Conservation (phyloP, 305 asterid genomes). For the Withania somnifera region DNA sequence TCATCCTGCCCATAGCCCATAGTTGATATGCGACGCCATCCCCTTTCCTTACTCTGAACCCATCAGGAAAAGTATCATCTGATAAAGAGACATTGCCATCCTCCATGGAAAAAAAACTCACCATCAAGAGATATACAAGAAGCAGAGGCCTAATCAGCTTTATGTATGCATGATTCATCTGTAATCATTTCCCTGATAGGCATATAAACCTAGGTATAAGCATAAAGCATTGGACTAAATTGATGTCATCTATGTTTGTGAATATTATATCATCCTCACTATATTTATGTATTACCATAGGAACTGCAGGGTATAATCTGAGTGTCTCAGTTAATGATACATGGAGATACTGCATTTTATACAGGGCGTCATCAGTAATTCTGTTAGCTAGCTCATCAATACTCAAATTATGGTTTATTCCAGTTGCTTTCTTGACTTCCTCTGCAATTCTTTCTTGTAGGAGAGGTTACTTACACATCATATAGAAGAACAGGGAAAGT, state of each 20-base stretch:
- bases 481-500: slow-evolving; percentile 66
- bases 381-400: slow-evolving; percentile 23
- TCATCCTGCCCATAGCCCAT: slow-evolving; percentile 73
- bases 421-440: slow-evolving; percentile 31
- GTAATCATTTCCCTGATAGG: background rate
- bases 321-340: slow-evolving; percentile 60
- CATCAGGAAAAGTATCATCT: slow-evolving; percentile 63
- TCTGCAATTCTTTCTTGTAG: slow-evolving; percentile 32
- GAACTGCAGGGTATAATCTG: slow-evolving; percentile 53
- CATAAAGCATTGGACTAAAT: background rate
- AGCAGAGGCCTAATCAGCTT: background rate
- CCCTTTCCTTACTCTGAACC: slow-evolving; percentile 50
- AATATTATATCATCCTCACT: background rate
- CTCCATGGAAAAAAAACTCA: slow-evolving; percentile 18
- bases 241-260: background rate
- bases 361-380: slow-evolving; percentile 45
- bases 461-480: slow-evolving; percentile 63
- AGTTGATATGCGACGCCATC: slow-evolving; percentile 37
- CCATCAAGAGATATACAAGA: background rate
- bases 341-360: slow-evolving; percentile 57
- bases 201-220: background rate
- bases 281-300: slow-evolving; percentile 24
- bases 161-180: background rate
- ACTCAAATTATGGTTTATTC: slow-evolving; percentile 7
- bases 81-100: slow-evolving; percentile 55